Percentiles rank a stretch among this genome's conserved stretches.
Evolutionary conservation across 2,329 filamentous ascomycete genomes (phyloP).

Genomic region (Dothistroma septosporum): DNA sequence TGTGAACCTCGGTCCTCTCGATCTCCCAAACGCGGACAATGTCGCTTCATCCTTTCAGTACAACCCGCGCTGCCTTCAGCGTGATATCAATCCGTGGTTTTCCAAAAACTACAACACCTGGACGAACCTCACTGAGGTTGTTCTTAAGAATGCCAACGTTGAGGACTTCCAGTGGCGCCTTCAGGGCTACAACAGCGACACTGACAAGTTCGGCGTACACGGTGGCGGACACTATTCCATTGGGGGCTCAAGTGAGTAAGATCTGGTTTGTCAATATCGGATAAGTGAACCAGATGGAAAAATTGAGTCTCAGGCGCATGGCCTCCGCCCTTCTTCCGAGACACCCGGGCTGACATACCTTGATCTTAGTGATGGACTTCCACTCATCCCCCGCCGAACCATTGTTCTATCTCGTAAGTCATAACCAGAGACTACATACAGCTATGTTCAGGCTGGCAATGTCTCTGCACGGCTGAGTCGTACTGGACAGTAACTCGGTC

Average conservation of each 20-base stretch:
- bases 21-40: conserved; percentile 29
- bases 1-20: conserved; percentile 33
- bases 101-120: conserved; percentile 23
- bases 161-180: conserved; percentile 29
- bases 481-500: too few relatives aligned
- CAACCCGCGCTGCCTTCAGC: conserved; percentile 23
- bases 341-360: too few relatives aligned
- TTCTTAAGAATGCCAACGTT: conserved; percentile 21
- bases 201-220: conserved; percentile 37
- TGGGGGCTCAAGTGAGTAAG: conserved; percentile 40
- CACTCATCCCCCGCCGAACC: conserved; percentile 46
- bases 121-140: conserved; percentile 17
- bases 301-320: too few relatives aligned
- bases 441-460: too few relatives aligned
- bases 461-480: too few relatives aligned
- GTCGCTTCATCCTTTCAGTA: conserved; percentile 25
- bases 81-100: conserved; percentile 24
- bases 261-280: too few relatives aligned
- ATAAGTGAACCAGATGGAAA: too few relatives aligned
- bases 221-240: conserved; percentile 47
- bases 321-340: too few relatives aligned
- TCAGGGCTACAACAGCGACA: conserved; percentile 30
- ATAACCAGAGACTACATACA: too few relatives aligned
- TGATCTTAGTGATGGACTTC: conserved; percentile 38
- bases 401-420: conserved; percentile 41